Evolutionary conservation across 2,329 filamentous ascomycete species (phyloP), one percentile per base, ranked within the genome.

Genomic region (Orbilia brochopaga): DNA sequence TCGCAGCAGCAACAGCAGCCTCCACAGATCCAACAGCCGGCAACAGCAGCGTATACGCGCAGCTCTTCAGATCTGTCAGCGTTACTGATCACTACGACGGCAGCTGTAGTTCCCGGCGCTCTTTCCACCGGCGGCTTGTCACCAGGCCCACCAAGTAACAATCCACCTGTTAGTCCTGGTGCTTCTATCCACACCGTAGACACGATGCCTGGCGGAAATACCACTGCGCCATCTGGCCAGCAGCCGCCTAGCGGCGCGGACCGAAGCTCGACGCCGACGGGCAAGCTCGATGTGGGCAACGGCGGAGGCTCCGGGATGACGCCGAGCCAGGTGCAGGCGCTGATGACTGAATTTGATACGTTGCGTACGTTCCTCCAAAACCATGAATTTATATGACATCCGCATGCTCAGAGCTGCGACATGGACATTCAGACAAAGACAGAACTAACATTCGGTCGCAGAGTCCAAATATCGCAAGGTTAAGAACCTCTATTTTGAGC

Each of bases 401-500:
- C 27, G n/a, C n/a, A n/a, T n/a, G n/a, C n/a, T n/a, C n/a, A n/a
- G 8, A 32, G 4, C 27, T 32, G 27, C 27, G 3, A 4, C 13
- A 3, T 15, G 5, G 37, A 42, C 5, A 42, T 42, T 5, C 13
- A 4, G n/a, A 13, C 13, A 42, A 42, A 15, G 37, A 4, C 2
- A 42, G 3, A 42, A 13, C n/a, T 42, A 17, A 42, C n/a, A 42
- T 42, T 6, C n/a, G 5, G 37, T 51, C 69, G n/a, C 69, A 96
- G 92, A 94, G 78, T 87, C 87, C 75, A 99, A 99, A 82, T 99
- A 99, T 79, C 95, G 95, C 79, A 96, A 97, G 78, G 93, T 99
- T 66, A 99, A 99, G 82, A 88, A 92, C 63, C 90, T 97, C 77
- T 99, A 97, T 79, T 97, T 97, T 79, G 94, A 97, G 74, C 89